phyloP scores from a whole-genome alignment of 768 basidiomycete genomes.

The Porpolomopsis calyptriformis region DNA sequence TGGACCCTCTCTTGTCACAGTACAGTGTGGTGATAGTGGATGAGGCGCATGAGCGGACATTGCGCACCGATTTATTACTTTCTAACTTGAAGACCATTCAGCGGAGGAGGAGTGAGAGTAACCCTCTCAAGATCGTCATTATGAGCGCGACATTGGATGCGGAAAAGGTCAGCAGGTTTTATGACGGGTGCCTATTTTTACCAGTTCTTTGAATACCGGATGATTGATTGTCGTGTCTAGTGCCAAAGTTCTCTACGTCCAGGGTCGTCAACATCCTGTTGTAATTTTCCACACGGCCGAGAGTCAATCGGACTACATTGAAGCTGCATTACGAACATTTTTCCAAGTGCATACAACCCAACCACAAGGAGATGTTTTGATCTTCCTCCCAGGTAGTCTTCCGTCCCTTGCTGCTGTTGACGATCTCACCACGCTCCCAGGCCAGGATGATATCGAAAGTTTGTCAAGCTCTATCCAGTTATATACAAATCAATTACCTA shows the following conservation, averaged over 20 bases:
- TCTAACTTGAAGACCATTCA: slow-evolving; percentile 82
- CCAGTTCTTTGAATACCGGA: slow-evolving; percentile 1
- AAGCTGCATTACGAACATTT: slow-evolving; percentile 84
- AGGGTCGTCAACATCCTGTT: slow-evolving; percentile 90
- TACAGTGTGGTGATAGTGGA: slow-evolving; percentile 91
- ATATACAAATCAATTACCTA: slow-evolving; percentile 60
- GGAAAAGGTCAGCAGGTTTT: slow-evolving; percentile 86
- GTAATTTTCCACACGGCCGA: slow-evolving; percentile 67
- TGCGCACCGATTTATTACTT: slow-evolving; percentile 90
- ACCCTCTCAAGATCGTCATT: slow-evolving; percentile 80
- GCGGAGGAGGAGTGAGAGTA: slow-evolving; percentile 33
- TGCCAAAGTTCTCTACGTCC: slow-evolving; percentile 80
- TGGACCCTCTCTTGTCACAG: slow-evolving; percentile 60
- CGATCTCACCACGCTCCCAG: slow-evolving; percentile 25
- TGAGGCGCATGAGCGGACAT: slow-evolving; percentile 93
- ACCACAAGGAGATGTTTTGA: slow-evolving; percentile 78
- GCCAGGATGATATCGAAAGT: slow-evolving; percentile 94
- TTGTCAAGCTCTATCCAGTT: slow-evolving; percentile 64
- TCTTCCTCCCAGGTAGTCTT: slow-evolving; percentile 75
- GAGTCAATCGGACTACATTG: slow-evolving; percentile 74
- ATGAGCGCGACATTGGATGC: slow-evolving; percentile 99
- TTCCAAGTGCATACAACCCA: slow-evolving; percentile 84
- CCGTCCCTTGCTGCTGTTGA: background rate
- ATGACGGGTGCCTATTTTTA: slow-evolving; percentile 49
- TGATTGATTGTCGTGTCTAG: slow-evolving; percentile 28